phyloP scores from a whole-genome alignment of 1,284 basidiomycete genomes.

The Marasmius sp. region DNA sequence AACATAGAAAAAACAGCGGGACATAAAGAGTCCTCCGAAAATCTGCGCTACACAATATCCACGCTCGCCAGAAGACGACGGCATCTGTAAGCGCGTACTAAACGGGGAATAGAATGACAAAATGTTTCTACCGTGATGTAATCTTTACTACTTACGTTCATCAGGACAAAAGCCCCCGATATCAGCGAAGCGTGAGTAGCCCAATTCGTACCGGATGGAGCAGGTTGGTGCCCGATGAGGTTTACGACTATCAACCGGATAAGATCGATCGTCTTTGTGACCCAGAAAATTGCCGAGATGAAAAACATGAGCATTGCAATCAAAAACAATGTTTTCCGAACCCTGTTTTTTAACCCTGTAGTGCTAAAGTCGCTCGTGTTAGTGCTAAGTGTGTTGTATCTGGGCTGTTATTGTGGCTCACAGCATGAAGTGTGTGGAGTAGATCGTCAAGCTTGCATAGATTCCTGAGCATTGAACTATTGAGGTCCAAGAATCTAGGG shows the following conservation, averaged over 20 bases:
- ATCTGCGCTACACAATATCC: neutral
- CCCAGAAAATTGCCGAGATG: neutral
- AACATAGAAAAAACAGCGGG: neutral
- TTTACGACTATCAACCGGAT: neutral
- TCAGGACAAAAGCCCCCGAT: neutral
- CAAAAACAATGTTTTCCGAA: neutral
- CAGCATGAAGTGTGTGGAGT: neutral
- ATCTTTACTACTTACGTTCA: neutral
- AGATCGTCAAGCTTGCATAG: neutral
- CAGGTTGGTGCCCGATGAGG: neutral
- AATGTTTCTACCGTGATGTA: neutral
- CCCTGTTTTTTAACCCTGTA: neutral
- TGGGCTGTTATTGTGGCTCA: neutral
- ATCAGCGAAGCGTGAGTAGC: neutral
- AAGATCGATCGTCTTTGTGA: neutral
- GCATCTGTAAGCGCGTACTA: slow-evolving; percentile 1
- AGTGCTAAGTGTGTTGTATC: neutral
- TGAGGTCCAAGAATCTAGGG: neutral
- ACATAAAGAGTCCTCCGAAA: neutral
- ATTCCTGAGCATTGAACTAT: neutral
- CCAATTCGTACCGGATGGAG: neutral
- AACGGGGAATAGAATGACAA: neutral
- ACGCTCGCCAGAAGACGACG: neutral
- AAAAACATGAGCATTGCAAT: slow-evolving; percentile 4
- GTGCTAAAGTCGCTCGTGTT: neutral